Base-by-base conservation (phyloP, 352 stramenopile species). In the Ochromonadaceae sp. region DNA sequence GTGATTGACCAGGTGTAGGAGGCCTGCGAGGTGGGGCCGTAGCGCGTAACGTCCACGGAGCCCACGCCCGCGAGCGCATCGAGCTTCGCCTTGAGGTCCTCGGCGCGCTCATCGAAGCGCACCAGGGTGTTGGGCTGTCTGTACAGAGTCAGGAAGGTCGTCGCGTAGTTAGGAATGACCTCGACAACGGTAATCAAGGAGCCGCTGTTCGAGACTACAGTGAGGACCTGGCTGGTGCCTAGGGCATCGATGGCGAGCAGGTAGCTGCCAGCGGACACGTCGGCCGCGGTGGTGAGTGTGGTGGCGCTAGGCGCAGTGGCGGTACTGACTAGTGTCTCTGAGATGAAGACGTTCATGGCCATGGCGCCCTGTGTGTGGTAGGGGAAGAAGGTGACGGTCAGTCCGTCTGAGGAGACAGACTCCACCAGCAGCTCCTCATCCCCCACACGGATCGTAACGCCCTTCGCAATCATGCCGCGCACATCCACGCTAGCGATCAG, bases 1-100 rank as follows among this genome's bases (percentile, higher is more conserved):
- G 87, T 93, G 34, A 96, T 78, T 17, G 68, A 76, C 87, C 87
- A 95, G 10, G 78, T 72, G 68, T 81, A 95, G 28, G 78, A 85
- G 56, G 82, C 83, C 28, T 70, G 63, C 57, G 59, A 28, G 4
- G 72, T 79, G 5, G 71, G 73, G 15, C 76, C 69, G 31, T 86
- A 73, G 14, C 88, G 80, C 53, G 86, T 14, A 36, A 97, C 83
- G 44, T 96, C 87, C 0, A 97, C 88, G 7, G 76, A 70, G 20
- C 83, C 82, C n/a, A 96, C 70, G 0, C 78, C 83, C 0, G 79
- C 70, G 7, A 97, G 57, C 0, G 81, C 75, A 67, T 97, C 83
- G 0, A 98, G 73, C 0, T 81, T 80, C 0, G 75, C 76, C 66
- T 95, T 91, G 67, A 97, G 76, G 30, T 78, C 76, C 0, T 76